Conservation (phyloP, 2,329 filamentous ascomycete species). For the Colletotrichum cordylinicola region DNA sequence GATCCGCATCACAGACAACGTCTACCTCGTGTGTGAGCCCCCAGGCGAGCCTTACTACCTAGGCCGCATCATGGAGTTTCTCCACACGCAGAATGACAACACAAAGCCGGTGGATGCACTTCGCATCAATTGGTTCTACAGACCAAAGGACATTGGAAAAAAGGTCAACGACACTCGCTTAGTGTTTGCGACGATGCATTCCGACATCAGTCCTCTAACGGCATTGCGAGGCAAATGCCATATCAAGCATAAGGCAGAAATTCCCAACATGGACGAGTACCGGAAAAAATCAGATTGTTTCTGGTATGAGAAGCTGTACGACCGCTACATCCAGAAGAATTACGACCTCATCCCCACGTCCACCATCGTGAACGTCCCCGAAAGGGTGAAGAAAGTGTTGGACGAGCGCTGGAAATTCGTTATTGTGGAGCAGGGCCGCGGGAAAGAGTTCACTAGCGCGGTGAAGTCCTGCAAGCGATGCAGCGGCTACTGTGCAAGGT, state of each 20-base stretch:
- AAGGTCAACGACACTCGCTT: conserved; percentile 90
- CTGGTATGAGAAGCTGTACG: conserved; percentile 97
- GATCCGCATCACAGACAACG: conserved; percentile 63
- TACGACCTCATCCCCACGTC: conserved; percentile 95
- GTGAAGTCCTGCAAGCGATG: conserved; percentile 97
- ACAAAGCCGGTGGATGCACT: conserved; percentile 81
- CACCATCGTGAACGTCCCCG: conserved; percentile 94
- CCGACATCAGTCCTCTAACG: conserved; percentile 90
- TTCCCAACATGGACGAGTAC: conserved; percentile 81
- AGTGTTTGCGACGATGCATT: conserved; percentile 98
- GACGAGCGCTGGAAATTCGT: conserved; percentile 98
- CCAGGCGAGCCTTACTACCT: conserved; percentile 98
- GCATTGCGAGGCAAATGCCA: conserved; percentile 92
- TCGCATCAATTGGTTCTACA: conserved; percentile 98
- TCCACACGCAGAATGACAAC: conserved; percentile 79
- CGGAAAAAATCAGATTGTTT: conserved; percentile 87
- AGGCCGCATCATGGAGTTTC: conserved; percentile 97
- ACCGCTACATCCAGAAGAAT: conserved; percentile 96
- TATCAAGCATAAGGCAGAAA: conserved; percentile 88
- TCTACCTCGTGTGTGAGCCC: conserved; percentile 96
- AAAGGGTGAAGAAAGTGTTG: conserved; percentile 92
- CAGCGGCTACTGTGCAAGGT: conserved; percentile 88
- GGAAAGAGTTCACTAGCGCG: conserved; percentile 94
- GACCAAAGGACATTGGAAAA: conserved; percentile 92
- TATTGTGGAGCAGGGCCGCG: conserved; percentile 89